Evolutionary conservation across 2,329 filamentous ascomycete genomes (phyloP), one percentile per base, ranked within the genome.

Genomic region (Triangularia setosa): DNA sequence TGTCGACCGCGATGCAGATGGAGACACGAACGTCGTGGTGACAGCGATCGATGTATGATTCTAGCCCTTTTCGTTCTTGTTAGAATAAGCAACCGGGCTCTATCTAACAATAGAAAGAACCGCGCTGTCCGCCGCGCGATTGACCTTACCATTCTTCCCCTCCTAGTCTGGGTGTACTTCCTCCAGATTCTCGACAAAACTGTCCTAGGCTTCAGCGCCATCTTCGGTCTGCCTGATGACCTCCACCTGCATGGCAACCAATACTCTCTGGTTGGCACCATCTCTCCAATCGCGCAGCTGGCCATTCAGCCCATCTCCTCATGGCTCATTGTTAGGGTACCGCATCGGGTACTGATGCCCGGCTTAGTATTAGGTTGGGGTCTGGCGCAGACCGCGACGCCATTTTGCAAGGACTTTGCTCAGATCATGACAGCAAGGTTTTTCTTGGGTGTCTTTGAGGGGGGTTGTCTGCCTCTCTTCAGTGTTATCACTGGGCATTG

Each of bases 281-380:
- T 88, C 48, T 77, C 80, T 0, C 79, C 85, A 0, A 85, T 88
- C 24, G 85, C 85, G 1, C 85, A 88, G 72, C 78, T 88, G 35
- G 82, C 75, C 53, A 87, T 84, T 83, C 83, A 87, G 65, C 85
- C 85, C 0, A 84, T 87, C 65, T 86, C 84, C 0, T 84, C 83
- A 0, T 79, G 80, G 63, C 78, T 88, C 30, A 87, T 88, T 64
- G 84, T 88, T 67, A 86, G 83, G 68, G 80, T 88, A 0, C 85
- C 84, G 0, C 84, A 84, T 67, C 79, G 83, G 1, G 83, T 85
- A 30, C 74, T 88, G 9, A 86, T 88, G 83, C 81, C 85, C 0
- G 55, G 69, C 0, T 75, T 83, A 14, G 76, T 81, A 23, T 69
- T 82, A 12, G 77, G 77, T 7, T 83, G 80, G 80, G 79, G 81